Percentiles rank a stretch among this genome's conserved stretches.
Evolutionary conservation across 768 basidiomycete genomes (phyloP).

Genomic region (Tulasnella sp.): DNA sequence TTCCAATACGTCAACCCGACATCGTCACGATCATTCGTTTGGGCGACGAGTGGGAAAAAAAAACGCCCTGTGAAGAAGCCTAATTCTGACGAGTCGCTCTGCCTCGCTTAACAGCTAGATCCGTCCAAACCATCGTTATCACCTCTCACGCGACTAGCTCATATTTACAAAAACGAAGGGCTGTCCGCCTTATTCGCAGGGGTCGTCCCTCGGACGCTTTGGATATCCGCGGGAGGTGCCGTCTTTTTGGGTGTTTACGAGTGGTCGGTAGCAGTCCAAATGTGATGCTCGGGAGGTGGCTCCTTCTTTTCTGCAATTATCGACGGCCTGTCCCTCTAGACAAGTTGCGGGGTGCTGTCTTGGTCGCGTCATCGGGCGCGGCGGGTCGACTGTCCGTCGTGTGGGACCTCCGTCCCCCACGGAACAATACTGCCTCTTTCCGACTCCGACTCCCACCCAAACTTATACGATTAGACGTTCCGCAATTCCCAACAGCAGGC

Average conservation of each 20-base stretch:
- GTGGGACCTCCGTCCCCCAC: neutral
- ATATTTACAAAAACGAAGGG: slow-evolving; percentile 74
- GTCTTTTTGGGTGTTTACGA: slow-evolving; percentile 98
- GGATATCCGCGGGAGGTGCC: slow-evolving; percentile 95
- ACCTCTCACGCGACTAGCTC: slow-evolving; percentile 52
- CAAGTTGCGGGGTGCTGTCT: slow-evolving; percentile 3
- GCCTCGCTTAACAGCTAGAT: neutral
- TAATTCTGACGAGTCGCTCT: slow-evolving; percentile 22
- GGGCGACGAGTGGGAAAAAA: neutral
- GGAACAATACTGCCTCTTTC: neutral
- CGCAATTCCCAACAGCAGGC: neutral
- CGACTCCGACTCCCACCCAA: slow-evolving; percentile 12
- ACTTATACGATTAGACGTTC: slow-evolving; percentile 14
- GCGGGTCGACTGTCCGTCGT: slow-evolving; percentile 1
- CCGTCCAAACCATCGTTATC: slow-evolving; percentile 47
- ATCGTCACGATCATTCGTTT: neutral
- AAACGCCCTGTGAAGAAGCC: neutral
- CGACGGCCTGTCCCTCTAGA: neutral
- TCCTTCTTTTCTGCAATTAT: neutral
- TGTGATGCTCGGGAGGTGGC: neutral
- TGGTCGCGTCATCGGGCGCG: neutral
- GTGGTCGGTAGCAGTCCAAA: slow-evolving; percentile 45
- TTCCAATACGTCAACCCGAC: neutral
- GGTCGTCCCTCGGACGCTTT: slow-evolving; percentile 84
- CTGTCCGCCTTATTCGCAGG: slow-evolving; percentile 74